Conservation (phyloP, 352 stramenopile genomes). For the Globisporangium carolinianum region DNA sequence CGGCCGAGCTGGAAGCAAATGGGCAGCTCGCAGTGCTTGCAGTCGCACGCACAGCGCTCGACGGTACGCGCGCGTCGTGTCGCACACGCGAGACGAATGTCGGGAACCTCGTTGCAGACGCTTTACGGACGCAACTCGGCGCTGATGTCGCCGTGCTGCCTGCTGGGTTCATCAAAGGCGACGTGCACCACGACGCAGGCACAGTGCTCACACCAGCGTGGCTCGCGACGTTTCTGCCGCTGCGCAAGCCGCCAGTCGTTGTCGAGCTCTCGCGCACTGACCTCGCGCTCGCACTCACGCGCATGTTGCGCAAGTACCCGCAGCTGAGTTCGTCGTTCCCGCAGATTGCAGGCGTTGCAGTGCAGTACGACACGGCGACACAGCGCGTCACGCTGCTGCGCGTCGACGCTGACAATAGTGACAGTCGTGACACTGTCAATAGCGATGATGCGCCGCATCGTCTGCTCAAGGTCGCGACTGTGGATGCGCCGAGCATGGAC, state of each 20-base stretch:
- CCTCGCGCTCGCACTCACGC: conserved; percentile 42
- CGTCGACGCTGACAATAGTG: too few relatives aligned
- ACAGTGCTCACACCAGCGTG: conserved; percentile 49
- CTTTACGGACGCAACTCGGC: conserved; percentile 1
- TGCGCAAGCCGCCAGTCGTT: conserved; percentile 42
- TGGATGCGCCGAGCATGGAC: conserved; percentile 17
- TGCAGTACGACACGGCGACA: conserved; percentile 23
- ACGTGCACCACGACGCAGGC: conserved; percentile 42
- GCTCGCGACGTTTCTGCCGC: conserved; percentile 63
- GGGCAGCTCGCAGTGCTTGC: neutral
- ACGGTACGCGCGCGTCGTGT: conserved; percentile 7
- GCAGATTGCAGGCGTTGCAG: conserved; percentile 50
- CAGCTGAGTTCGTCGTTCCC: conserved; percentile 65
- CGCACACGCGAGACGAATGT: conserved; percentile 8
- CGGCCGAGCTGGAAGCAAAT: too few relatives aligned
- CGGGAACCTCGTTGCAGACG: conserved; percentile 7
- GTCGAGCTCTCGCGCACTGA: conserved; percentile 40
- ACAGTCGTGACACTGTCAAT: neutral
- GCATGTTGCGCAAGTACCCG: conserved; percentile 58
- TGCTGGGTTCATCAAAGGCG: conserved; percentile 66
- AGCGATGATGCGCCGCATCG: conserved; percentile 1
- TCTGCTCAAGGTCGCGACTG: conserved; percentile 24
- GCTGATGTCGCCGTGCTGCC: conserved; percentile 1
- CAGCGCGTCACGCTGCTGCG: neutral
- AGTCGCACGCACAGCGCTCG: neutral